Base-by-base conservation (phyloP, 228 moss, liverwort and hornwort genomes). In the Sphagnum magellanicum region DNA sequence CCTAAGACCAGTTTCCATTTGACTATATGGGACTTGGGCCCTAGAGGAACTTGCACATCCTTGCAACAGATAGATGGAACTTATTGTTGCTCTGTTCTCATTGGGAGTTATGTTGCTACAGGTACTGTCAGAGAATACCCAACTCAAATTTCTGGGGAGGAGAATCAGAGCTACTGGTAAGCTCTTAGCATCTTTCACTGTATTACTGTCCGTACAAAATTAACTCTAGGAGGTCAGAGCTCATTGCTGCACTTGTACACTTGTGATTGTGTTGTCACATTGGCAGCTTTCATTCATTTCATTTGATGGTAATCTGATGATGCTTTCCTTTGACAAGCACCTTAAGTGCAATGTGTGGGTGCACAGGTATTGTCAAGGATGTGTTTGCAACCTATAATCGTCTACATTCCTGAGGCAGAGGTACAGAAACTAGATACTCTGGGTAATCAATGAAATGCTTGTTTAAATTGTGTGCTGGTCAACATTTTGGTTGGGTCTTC, bases 381-480 rank as follows among this genome's bases (percentile, higher is more conserved):
- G 93, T 98, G 97, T 74, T 79, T 74, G 50, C 91, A 93, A 73
- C 93, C 97, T 6, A 76, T 98, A 60, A 70, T 86, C 32, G 93
- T 98, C 50, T 98, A 98, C 69, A 89, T 98, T 76, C 93, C 97
- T 50, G 93, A 93, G 70, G 79, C 93, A 46, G 93, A 98, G 93
- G 96, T 97, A 61, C 67, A 74, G 51, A 67, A 52, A 10, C 17
- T 53, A 67, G 13, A 32, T 10, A 4, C 63, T 16, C 5, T 16
- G 16, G 16, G 60, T 60, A 14, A 32, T 32, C 32, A 17, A 17
- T 32, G 32, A 32, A 32, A 32, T 32, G 32, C 32, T 32, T 32
- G 32, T 32, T 32, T 32, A 32, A 32, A 32, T 32, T 32, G 32
- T 32, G 32, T 32, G 32, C 32, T 32, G 32, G 32, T 32, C 32